Evolutionary conservation across 2,329 filamentous ascomycete genomes (phyloP).

Genomic region (Colletotrichum lentis): DNA sequence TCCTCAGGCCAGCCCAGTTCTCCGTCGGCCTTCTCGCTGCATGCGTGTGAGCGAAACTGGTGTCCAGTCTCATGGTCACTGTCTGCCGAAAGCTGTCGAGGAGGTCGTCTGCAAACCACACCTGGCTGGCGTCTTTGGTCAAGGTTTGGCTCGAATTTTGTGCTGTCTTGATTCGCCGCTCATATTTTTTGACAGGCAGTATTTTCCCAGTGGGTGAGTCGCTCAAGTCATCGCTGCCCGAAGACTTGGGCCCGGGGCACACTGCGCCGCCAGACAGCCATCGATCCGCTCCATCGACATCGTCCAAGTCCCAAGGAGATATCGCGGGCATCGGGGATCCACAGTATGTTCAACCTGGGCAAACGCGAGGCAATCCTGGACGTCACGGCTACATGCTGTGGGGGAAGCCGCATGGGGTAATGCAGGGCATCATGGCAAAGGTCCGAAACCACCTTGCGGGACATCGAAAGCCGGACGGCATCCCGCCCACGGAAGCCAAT

Average conservation of each 20-base stretch:
- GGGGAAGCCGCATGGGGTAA: not conserved
- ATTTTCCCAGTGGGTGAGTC: no score
- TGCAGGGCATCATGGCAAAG: slow-evolving; percentile 22
- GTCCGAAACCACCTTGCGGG: slow-evolving; percentile 3
- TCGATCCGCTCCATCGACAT: not conserved
- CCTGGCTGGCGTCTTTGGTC: not conserved
- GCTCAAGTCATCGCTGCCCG: no score
- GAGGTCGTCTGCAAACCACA: not conserved
- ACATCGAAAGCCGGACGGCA: not conserved
- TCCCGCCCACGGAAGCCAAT: not conserved
- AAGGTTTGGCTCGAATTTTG: not conserved
- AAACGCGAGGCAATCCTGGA: not conserved
- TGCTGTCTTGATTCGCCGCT: not conserved
- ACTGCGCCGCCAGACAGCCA: not conserved
- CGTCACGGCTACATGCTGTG: not conserved
- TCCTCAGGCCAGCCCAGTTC: slow-evolving; percentile 1
- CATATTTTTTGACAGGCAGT: not conserved
- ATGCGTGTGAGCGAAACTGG: slow-evolving; percentile 14
- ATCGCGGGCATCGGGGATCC: not conserved
- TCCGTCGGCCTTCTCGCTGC: slow-evolving; percentile 23
- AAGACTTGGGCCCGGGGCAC: no score
- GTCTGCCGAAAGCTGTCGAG: not conserved
- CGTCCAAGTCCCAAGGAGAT: not conserved
- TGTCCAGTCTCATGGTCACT: not conserved
- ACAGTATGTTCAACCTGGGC: not conserved